phyloP scores from a whole-genome alignment of 768 basidiomycete species.

The Boletus rubropictus region DNA sequence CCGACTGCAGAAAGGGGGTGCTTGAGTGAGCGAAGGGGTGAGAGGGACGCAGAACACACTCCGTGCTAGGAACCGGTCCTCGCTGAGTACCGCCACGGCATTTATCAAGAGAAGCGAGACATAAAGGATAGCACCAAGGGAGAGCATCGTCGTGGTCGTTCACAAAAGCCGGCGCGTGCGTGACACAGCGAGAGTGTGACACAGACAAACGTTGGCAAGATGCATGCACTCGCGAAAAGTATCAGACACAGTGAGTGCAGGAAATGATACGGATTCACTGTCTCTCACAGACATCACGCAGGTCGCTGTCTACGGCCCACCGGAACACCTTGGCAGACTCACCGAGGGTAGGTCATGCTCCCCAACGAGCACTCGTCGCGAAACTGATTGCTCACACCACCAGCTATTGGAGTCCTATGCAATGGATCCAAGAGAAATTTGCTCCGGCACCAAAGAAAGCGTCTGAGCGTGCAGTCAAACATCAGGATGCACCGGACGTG shows the following conservation, averaged over 20 bases:
- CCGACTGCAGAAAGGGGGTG: constrained; percentile 54
- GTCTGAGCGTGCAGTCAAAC: constrained; percentile 39
- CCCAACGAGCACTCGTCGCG: not conserved
- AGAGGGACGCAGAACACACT: constrained; percentile 48
- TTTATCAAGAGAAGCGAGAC: constrained; percentile 85
- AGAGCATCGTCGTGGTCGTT: constrained; percentile 39
- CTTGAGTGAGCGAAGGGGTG: constrained; percentile 13
- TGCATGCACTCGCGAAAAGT: constrained; percentile 25
- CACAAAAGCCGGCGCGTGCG: constrained; percentile 1
- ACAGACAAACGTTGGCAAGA: constrained; percentile 10
- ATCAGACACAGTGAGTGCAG: constrained; percentile 23
- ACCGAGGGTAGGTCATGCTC: constrained; percentile 39
- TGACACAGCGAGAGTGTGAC: constrained; percentile 17
- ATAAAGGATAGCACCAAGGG: constrained; percentile 75
- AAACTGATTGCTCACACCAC: constrained; percentile 15
- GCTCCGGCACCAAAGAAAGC: constrained; percentile 41
- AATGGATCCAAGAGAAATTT: constrained; percentile 61
- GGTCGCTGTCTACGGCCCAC: constrained; percentile 14
- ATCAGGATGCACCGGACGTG: constrained; percentile 29
- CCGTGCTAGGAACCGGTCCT: constrained; percentile 91
- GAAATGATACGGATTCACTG: not conserved
- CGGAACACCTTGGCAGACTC: constrained; percentile 33
- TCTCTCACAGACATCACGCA: constrained; percentile 10
- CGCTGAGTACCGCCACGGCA: constrained; percentile 90
- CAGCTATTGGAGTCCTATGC: constrained; percentile 53